These are phyloP conservation scores for Hirsutella minnesotensis DNA, from an alignment of 2,329 filamentous ascomycete genomes.

Conservation along the genomic window DNA sequence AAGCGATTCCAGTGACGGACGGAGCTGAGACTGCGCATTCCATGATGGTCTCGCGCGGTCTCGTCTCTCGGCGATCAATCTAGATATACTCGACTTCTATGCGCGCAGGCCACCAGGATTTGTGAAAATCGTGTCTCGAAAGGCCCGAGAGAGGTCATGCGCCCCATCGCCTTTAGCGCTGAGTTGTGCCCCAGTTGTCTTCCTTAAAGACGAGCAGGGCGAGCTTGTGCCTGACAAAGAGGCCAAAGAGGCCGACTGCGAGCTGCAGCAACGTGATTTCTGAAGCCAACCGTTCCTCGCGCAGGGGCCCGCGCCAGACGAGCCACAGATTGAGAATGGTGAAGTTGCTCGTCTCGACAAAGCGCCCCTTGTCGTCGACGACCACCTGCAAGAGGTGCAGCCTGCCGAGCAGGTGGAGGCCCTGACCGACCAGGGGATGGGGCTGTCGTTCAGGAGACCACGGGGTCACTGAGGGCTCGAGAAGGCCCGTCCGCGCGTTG, in stretches of 20 bases:
- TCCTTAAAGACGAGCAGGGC: conserved; percentile 81
- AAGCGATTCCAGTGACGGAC: too few relatives aligned
- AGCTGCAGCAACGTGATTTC: conserved; percentile 75
- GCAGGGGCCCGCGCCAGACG: conserved; percentile 84
- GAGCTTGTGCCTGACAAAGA: conserved; percentile 76
- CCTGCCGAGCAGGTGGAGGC: conserved; percentile 55
- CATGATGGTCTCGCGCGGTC: too few relatives aligned
- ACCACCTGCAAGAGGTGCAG: conserved; percentile 58
- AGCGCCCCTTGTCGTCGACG: conserved; percentile 53
- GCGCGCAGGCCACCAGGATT: too few relatives aligned
- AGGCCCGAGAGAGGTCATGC: not conserved
- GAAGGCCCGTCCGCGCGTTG: conserved; percentile 70
- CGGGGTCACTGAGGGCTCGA: conserved; percentile 76
- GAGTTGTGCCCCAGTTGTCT: conserved; percentile 56
- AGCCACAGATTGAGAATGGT: conserved; percentile 94
- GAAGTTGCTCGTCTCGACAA: conserved; percentile 77
- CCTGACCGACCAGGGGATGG: conserved; percentile 45
- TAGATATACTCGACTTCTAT: too few relatives aligned
- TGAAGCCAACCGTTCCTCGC: conserved; percentile 71
- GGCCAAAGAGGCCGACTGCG: conserved; percentile 62
- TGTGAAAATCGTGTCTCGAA: too few relatives aligned
- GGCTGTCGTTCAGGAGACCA: conserved; percentile 62
- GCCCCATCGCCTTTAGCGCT: conserved; percentile 8
- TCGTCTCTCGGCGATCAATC: too few relatives aligned
- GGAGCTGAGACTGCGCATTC: too few relatives aligned